These are phyloP conservation scores for Septoria linicola DNA, from an alignment of 2,329 filamentous ascomycete genomes.

Conservation along the genomic window DNA sequence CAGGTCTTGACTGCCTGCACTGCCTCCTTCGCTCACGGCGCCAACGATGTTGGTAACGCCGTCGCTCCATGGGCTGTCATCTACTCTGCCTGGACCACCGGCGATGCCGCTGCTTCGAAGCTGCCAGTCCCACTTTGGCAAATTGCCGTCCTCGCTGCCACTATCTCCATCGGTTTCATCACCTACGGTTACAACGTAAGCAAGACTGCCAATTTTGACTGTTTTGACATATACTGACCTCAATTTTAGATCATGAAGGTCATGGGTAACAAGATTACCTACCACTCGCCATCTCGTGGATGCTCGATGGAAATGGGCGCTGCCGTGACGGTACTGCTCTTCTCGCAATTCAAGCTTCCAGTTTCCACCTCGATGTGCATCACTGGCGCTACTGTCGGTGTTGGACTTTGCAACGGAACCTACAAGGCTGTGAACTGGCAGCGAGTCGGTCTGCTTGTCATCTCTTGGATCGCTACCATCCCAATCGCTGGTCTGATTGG, in stretches of 20 bases:
- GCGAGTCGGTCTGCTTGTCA: conserved; percentile 60
- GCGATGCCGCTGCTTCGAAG: conserved; percentile 54
- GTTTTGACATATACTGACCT: no score
- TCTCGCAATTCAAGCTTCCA: conserved; percentile 61
- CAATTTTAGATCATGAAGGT: conserved; percentile 53
- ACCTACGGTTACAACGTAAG: conserved; percentile 59
- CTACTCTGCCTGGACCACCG: conserved; percentile 59
- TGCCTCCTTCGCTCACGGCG: conserved; percentile 69
- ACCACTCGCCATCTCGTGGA: conserved; percentile 54
- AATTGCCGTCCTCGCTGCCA: conserved; percentile 63
- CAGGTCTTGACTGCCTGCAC: conserved; percentile 68
- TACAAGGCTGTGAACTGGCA: conserved; percentile 63
- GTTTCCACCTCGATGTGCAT: conserved; percentile 67
- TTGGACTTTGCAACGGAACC: conserved; percentile 60
- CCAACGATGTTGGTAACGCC: conserved; percentile 65
- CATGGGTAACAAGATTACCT: conserved; percentile 61
- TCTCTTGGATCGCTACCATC: conserved; percentile 62
- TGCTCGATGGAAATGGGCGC: conserved; percentile 62
- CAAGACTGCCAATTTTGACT: no score
- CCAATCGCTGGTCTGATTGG: conserved; percentile 58
- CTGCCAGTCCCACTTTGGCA: conserved; percentile 72
- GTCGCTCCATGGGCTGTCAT: conserved; percentile 64
- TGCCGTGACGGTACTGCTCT: conserved; percentile 63
- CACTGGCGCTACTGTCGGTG: conserved; percentile 61
- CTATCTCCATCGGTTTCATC: conserved; percentile 58